phyloP scores from a whole-genome alignment of 2,329 filamentous ascomycete genomes.

The Tympanopsis confertula region DNA sequence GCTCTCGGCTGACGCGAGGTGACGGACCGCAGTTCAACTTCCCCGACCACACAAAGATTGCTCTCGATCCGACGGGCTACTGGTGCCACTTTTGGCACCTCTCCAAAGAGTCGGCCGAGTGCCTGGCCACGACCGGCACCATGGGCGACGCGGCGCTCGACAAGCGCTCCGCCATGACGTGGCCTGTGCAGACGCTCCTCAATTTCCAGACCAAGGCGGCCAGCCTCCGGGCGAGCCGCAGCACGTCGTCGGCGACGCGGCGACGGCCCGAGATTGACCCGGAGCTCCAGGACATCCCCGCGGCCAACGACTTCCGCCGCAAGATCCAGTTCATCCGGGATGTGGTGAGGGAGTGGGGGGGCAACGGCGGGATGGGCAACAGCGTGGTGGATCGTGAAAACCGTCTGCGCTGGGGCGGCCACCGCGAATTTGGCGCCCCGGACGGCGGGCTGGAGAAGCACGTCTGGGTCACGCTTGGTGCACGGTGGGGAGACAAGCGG shows the following conservation, averaged over 20 bases:
- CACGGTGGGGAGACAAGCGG: slow-evolving; percentile 44
- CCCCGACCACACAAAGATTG: slow-evolving; percentile 76
- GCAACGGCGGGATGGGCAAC: slow-evolving; percentile 59
- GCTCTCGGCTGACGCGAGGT: not conserved
- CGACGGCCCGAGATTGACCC: slow-evolving; percentile 48
- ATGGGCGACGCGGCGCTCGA: slow-evolving; percentile 61
- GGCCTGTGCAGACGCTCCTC: slow-evolving; percentile 61
- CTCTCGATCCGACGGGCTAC: slow-evolving; percentile 62
- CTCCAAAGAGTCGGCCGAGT: slow-evolving; percentile 55
- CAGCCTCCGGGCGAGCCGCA: slow-evolving; percentile 29
- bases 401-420: slow-evolving; percentile 46
- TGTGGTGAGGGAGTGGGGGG: slow-evolving; percentile 61
- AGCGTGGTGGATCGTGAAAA: slow-evolving; percentile 42
- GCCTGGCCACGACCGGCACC: slow-evolving; percentile 52
- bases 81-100: slow-evolving; percentile 72
- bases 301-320: slow-evolving; percentile 60
- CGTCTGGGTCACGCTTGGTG: slow-evolving; percentile 59
- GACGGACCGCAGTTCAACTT: slow-evolving; percentile 62
- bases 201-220: slow-evolving; percentile 44
- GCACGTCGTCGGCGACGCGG: slow-evolving; percentile 31
- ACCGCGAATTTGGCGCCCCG: slow-evolving; percentile 37
- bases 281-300: slow-evolving; percentile 51
- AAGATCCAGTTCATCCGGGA: slow-evolving; percentile 65
- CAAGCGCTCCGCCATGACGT: slow-evolving; percentile 59
- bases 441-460: slow-evolving; percentile 44